These are phyloP conservation scores for Chlamydomonas reinhardtii DNA, from an alignment of 163 green algal genomes.

Conservation along the genomic window DNA sequence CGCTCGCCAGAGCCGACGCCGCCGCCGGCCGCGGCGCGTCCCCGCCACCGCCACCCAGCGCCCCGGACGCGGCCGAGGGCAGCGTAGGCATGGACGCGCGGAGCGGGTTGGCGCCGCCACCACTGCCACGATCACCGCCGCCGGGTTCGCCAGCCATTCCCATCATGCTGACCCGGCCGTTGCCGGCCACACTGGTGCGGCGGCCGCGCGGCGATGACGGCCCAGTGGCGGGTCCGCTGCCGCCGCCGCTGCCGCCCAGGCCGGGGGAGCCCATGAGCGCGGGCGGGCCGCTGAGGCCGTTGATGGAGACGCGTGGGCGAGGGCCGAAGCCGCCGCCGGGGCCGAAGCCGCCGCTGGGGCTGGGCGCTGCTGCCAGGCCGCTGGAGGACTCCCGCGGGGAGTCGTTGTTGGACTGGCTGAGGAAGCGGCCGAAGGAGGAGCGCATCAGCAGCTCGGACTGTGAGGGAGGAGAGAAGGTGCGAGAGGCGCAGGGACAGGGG, in stretches of 20 bases:
- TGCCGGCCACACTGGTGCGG: neutral
- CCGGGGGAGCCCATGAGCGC: neutral
- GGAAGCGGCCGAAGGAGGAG: slow-evolving; percentile 27
- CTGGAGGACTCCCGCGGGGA: neutral
- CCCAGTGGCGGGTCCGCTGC: neutral
- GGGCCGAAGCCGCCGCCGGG: too few species aligned
- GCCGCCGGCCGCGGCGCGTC: neutral
- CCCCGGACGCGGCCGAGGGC: neutral
- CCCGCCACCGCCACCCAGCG: neutral
- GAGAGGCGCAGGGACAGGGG: too few species aligned
- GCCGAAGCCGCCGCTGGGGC: neutral
- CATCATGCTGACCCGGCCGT: too few species aligned
- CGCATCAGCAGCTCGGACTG: slow-evolving; percentile 41
- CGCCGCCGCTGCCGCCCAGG: neutral
- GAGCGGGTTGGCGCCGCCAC: neutral
- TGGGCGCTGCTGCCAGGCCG: neutral
- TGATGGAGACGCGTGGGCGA: neutral
- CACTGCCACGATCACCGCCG: too few species aligned
- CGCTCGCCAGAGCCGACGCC: neutral
- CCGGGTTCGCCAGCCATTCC: too few species aligned
- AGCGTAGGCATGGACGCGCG: too few species aligned
- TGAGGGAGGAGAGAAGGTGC: neutral
- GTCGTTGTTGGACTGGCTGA: neutral
- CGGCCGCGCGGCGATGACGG: neutral
- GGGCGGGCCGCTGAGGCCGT: neutral